Evolutionary conservation across 2,329 filamentous ascomycete genomes (phyloP), one percentile per base, ranked within the genome.

Genomic region (Neurospora sp.): DNA sequence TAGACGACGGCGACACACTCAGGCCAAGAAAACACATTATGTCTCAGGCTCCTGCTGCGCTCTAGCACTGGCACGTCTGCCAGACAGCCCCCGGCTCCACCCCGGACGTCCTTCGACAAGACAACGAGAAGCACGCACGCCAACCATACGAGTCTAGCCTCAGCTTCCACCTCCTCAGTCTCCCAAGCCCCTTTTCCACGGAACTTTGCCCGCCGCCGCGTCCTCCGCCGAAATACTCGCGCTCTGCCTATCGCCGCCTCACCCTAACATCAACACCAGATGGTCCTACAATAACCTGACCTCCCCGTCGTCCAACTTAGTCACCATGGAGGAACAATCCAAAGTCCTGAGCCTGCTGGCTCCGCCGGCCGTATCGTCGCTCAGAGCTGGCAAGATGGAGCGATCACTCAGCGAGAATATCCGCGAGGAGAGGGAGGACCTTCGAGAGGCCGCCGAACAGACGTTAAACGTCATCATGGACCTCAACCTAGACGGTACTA

Each of bases 381-480:
- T 89, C 70, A 82, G 86, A 73, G 82, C 81, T 67, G 81, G 79
- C 71, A 77, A 79, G 67, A 89, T 90, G 88, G 85, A 88, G 78
- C 82, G 88, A 70, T 86, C 92, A 12, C 83, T 96, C 74, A 97
- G 92, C 81, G 89, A 93, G 81, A 90, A 97, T 79, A 97, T 98
- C 76, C 90, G 92, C 75, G 93, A 96, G 77, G 93, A 98, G 82
- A 88, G 94, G 72, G 92, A 97, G 78, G 95, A 98, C 79, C 86
- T 99, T 75, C 93, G 94, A 77, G 92, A 97, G 82, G 96, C 95
- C 52, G 96, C 95, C 67, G 95, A 98, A 81, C 93, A 97, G 82
- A 97, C 94, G 28, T 86, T 97, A 78, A 99, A 98, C 80, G 92
- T 97, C 73, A 97, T 99, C 79, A 87, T 99, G 78, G 95, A 99